Conservation (phyloP, 495 filamentous ascomycete genomes). For the Parachaetomium inaequale region DNA sequence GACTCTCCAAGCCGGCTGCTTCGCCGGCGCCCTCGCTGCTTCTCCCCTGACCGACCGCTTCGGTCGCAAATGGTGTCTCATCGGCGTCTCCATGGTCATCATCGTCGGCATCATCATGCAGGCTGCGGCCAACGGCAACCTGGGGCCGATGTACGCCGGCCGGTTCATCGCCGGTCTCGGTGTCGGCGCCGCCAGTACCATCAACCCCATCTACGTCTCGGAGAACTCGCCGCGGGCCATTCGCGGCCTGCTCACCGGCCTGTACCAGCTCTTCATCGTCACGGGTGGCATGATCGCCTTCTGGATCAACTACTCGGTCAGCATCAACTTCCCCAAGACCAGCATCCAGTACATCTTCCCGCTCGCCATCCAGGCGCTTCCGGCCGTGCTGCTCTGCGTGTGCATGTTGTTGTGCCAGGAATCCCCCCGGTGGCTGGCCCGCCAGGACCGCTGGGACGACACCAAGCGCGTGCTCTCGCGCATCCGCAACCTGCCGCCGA, state of each 20-base stretch:
- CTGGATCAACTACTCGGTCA: constrained; percentile 56
- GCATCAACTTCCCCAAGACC: constrained; percentile 38
- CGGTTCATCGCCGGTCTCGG: constrained; percentile 61
- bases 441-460: constrained; percentile 66
- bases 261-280: constrained; percentile 60
- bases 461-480: constrained; percentile 52
- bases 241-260: constrained; percentile 54
- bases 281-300: constrained; percentile 54
- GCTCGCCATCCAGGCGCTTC: constrained; percentile 62
- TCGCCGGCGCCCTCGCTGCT: constrained; percentile 41
- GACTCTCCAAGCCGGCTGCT: constrained; percentile 54
- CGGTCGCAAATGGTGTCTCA: constrained; percentile 53
- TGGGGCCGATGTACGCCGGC: constrained; percentile 59
- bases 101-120: constrained; percentile 55
- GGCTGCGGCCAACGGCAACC: constrained; percentile 44
- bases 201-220: constrained; percentile 58
- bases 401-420: constrained; percentile 59
- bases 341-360: constrained; percentile 59
- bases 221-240: constrained; percentile 52
- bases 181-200: constrained; percentile 56
- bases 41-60: constrained; percentile 41
- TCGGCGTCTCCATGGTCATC: constrained; percentile 54
- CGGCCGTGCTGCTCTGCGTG: constrained; percentile 55
- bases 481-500: constrained; percentile 52
- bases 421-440: constrained; percentile 67